Conservation (phyloP, 306 rosid species). For the Medicago truncatula region DNA sequence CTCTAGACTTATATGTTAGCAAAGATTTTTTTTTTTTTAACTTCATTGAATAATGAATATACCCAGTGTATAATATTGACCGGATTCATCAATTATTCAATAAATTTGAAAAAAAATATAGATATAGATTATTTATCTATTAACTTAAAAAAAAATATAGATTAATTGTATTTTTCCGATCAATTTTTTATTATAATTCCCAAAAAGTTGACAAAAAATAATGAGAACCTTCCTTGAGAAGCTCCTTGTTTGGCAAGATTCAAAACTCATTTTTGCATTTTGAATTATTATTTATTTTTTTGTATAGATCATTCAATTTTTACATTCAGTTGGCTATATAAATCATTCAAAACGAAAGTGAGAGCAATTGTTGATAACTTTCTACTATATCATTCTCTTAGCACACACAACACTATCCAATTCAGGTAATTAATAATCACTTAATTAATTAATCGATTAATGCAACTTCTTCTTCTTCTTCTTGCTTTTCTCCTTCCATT, state of each 20-base stretch:
- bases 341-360: neutral
- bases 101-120: too few species aligned
- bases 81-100: too few species aligned
- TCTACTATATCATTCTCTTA: neutral
- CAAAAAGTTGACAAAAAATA: neutral
- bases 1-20: too few species aligned
- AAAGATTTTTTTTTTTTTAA: too few species aligned
- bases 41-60: too few species aligned
- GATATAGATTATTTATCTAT: too few species aligned
- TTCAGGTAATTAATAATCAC: slow-evolving; percentile 2
- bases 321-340: neutral
- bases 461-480: neutral
- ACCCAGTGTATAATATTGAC: too few species aligned
- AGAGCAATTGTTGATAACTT: neutral
- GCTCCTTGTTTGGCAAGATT: neutral
- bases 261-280: neutral
- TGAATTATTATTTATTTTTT: neutral
- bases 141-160: too few species aligned
- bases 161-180: too few species aligned
- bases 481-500: neutral
- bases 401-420: neutral
- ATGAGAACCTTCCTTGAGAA: slow-evolving; percentile 7
- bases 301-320: neutral
- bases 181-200: neutral
- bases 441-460: neutral